phyloP scores from a whole-genome alignment of 2,329 filamentous ascomycete species.

The Colletotrichum tropicale region DNA sequence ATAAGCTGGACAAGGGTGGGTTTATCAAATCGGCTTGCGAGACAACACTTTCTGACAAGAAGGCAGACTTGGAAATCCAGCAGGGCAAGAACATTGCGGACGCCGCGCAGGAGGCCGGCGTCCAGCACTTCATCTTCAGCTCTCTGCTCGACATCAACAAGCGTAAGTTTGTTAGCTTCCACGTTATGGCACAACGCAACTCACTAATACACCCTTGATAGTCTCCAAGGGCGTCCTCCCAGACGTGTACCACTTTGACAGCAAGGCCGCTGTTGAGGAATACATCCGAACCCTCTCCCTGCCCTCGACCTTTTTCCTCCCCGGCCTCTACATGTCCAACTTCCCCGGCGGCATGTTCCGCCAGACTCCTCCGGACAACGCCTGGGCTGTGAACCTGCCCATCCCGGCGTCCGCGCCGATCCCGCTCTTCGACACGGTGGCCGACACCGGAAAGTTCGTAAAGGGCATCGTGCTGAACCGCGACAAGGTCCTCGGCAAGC shows the following conservation, averaged over 20 bases:
- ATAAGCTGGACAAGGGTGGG: constrained; percentile 36
- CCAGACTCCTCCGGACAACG: constrained; percentile 30
- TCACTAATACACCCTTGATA: constrained; percentile 20
- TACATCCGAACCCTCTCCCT: constrained; percentile 54
- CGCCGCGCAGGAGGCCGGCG: constrained; percentile 45
- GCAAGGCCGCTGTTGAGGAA: constrained; percentile 59
- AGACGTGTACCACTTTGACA: constrained; percentile 58
- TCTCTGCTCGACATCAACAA: constrained; percentile 44
- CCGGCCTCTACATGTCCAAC: constrained; percentile 60
- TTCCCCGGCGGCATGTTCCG: constrained; percentile 33
- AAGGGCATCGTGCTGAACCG: constrained; percentile 29
- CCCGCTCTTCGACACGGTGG: constrained; percentile 36
- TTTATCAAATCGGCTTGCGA: background rate
- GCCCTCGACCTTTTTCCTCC: constrained; percentile 55
- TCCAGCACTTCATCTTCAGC: constrained; percentile 50
- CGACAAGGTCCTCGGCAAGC: constrained; percentile 31
- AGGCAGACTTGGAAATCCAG: constrained; percentile 39
- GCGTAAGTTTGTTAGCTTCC: constrained; percentile 28
- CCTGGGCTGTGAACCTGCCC: constrained; percentile 36
- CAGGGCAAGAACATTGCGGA: constrained; percentile 54
- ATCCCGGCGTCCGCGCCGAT: constrained; percentile 31
- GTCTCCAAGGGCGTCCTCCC: constrained; percentile 43
- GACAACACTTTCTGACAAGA: background rate
- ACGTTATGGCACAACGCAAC: background rate
- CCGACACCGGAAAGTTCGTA: constrained; percentile 47